Evolutionary conservation across 768 basidiomycete species (phyloP), one percentile per base, ranked within the genome.

Genomic region (Psilocybe cubensis): DNA sequence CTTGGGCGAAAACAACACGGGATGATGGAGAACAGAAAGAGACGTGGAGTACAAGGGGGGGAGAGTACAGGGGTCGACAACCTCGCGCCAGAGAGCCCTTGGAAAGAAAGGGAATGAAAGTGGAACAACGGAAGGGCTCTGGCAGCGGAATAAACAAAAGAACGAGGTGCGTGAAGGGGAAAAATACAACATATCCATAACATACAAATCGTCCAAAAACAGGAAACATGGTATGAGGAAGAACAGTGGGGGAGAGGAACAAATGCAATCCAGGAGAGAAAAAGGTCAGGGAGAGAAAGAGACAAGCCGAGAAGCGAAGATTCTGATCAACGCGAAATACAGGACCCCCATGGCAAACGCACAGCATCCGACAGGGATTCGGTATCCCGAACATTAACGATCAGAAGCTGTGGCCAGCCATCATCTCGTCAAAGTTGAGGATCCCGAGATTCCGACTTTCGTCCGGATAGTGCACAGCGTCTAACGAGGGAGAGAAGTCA

Each of bases 361-460:
- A 41, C 74, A 73, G 74, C 76, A 71, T 73, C 72, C 64, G 61
- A 48, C 52, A 38, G 55, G 35, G 41, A 20, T 25, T 55, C 51
- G 43, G 38, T 40, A 25, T 6, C 50, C 38, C 48, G 24, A 40
- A 31, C 28, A 29, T 25, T 12, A 11, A 38, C 45, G 41, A 28
- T 69, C 65, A 70, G 62, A 72, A 73, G 35, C 65, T 63, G 56
- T 66, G 70, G 35, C 74, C 72, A 41, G 73, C 66, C 72, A 80
- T 74, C 73, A 79, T 73, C 59, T 79, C 76, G 62, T 79, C 77
- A 63, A 79, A 79, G 52, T 66, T 70, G 44, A 76, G 53, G 33
- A 75, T 58, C 40, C 62, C 59, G 24, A 66, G 67, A 46, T 58
- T 57, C 51, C 67, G 68, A 46, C 54, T 54, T 31, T 65, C 67